phyloP scores from a whole-genome alignment of 768 basidiomycete species.

The Phaffia australis region DNA sequence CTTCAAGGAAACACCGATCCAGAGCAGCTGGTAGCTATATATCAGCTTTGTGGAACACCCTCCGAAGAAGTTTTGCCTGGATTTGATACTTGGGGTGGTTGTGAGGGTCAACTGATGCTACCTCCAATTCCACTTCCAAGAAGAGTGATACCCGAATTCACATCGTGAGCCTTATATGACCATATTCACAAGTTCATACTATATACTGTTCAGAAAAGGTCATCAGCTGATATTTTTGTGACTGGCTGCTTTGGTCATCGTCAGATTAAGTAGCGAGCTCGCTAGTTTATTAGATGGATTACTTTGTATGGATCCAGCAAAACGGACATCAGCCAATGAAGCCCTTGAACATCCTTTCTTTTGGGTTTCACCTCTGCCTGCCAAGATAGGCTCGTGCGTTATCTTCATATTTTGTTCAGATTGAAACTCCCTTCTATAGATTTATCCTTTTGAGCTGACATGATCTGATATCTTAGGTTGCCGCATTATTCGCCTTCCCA shows the following conservation, averaged over 20 bases:
- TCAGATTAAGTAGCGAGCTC: conserved; percentile 60
- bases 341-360: conserved; percentile 91
- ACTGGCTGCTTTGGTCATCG: not conserved
- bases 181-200: conserved; percentile 43
- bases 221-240: not conserved
- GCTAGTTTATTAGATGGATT: conserved; percentile 72
- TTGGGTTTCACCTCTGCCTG: conserved; percentile 75
- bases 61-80: conserved; percentile 38
- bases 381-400: conserved; percentile 34
- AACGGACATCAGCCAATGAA: conserved; percentile 69
- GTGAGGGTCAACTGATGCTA: conserved; percentile 15
- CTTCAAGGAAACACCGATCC: conserved; percentile 76
- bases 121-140: conserved; percentile 1
- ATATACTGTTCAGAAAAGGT: not conserved
- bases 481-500: conserved; percentile 11
- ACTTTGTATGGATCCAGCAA: conserved; percentile 67
- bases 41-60: conserved; percentile 80
- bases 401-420: not conserved
- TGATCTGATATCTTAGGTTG: not conserved
- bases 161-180: conserved; percentile 37
- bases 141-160: conserved; percentile 6
- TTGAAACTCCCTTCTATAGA: not conserved
- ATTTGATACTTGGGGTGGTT: conserved; percentile 36
- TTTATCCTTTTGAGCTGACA: not conserved
- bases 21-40: conserved; percentile 86